Base-by-base conservation (phyloP, 73 alveolate genomes). In the Paramecium sonneborni region DNA sequence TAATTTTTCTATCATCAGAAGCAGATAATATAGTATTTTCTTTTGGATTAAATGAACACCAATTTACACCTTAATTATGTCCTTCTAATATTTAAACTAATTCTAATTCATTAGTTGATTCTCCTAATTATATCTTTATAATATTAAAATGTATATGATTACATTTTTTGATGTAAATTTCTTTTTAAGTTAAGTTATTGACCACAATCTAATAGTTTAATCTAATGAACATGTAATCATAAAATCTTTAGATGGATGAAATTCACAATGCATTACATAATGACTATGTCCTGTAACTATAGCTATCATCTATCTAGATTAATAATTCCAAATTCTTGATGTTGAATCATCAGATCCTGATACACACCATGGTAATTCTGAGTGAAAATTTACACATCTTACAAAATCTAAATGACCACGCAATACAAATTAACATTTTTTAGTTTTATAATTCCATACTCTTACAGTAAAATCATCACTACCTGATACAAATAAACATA, bases 261-360 rank as follows among this genome's bases (percentile, higher is more conserved):
- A 98, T 57, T 96, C 95, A 12, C 99, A 99, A 85, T 99, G 95
- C 99, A 99, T 99, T 4, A 99, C 99, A 92, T 98, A 98, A 94
- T 98, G 99, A 76, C 96, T 96, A 95, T 98, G 99, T 1, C 99
- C 99, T 3, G 99, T 96, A 10, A 98, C 94, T 15, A 94, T 95
- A 52, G 98, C 97, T 39, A 96, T 92, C 92, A 96, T 92, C 74
- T 93, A 92, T 34, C 99, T 91, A 55, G 96, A 93, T 93, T 98
- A 97, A 99, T 99, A 99, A 93, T 99, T 99, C 99, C 99, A 99
- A 15, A 99, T 98, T 74, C 99, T 96, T 85, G 98, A 85, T 30
- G 95, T 85, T 38, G 34, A 28, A 79, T 85, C 93, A 93, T 98
- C 99, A 2, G 98, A 95, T 62, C 98, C 95, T 24, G 99, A 96